Percentiles rank a stretch among this genome's conserved stretches.
phyloP scores from a whole-genome alignment of 768 basidiomycete genomes.

The Arthromyces matolae region DNA sequence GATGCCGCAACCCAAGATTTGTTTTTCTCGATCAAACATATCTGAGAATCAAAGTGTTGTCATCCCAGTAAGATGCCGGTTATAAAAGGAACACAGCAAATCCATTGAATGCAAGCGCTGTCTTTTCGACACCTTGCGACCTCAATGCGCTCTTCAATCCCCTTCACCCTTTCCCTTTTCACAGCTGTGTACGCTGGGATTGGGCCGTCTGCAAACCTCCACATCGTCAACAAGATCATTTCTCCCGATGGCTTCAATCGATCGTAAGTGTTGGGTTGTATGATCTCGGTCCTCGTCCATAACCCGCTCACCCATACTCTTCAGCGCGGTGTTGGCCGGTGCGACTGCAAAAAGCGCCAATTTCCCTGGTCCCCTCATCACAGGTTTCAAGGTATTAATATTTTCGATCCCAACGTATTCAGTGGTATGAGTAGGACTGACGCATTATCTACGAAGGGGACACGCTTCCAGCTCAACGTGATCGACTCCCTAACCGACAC shows the following conservation, averaged over 20 bases:
- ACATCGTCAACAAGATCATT: conserved; percentile 39
- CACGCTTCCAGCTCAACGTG: conserved; percentile 7
- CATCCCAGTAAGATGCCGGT: neutral
- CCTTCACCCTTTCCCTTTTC: conserved; percentile 3
- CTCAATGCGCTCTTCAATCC: neutral
- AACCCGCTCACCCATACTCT: neutral
- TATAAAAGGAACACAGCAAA: neutral
- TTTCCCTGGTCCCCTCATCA: conserved; percentile 30
- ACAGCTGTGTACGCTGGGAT: conserved; percentile 19
- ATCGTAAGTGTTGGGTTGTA: conserved; percentile 28
- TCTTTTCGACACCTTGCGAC: neutral
- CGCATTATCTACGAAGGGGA: neutral
- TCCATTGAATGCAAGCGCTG: neutral
- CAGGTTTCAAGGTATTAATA: conserved; percentile 23
- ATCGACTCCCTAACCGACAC: conserved; percentile 1
- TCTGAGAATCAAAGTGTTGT: neutral
- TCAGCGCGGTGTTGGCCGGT: conserved; percentile 31
- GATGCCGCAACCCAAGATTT: too few relatives aligned
- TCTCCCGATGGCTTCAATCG: conserved; percentile 48
- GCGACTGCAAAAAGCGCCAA: conserved; percentile 11
- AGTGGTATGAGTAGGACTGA: neutral
- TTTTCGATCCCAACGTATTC: too few relatives aligned
- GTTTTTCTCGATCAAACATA: too few relatives aligned
- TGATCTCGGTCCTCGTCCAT: neutral
- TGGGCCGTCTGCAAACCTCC: conserved; percentile 30